Base-by-base conservation (phyloP, 306 rosid species). In the Corylus avellana region DNA sequence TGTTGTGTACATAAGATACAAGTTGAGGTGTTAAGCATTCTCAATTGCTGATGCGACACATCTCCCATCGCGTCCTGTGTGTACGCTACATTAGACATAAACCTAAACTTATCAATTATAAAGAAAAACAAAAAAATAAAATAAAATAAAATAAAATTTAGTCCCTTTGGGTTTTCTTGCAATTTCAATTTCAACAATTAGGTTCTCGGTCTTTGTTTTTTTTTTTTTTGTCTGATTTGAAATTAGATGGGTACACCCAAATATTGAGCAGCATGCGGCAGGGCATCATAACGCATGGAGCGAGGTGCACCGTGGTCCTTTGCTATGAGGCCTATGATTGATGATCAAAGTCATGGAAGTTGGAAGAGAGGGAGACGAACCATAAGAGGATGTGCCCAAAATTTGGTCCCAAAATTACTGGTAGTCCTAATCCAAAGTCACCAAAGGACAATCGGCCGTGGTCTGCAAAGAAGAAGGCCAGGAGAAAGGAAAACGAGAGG, bases 201-300 rank as follows among this genome's bases (percentile, higher is more conserved):
- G 25, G 25, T 22, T 22, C 25, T 22, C 25, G 25, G 25, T 22
- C 25, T 22, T 22, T 22, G 25, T 22, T 22, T 22, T 22, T 32
- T 32, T 32, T 32, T 32, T 32, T 32, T 32, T 42, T 42, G 0
- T 6, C 8, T 42, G 1, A 1, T 42, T 42, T 42, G 1, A 42
- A 42, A 12, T 9, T 12, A 18, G n/a, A 74, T 46, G 17, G 74
- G 68, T 1, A 61, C 44, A 61, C 22, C 47, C 5, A 53, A 63
- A 83, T 46, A 64, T 66, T 69, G 79, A 77, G 81, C 58, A 56
- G 87, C 89, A 83, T 83, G 87, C 85, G 83, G 77, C 29, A 87
- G 82, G 83, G 77, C 29, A 87, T 84, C 72, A 87, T 87, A 82
- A 78, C 90, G 86, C 88, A 82, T 84, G 90, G 80, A 75, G 80